Conservation (phyloP, 2,329 filamentous ascomycete species). For the Teratosphaeria pseudoeucalypti region DNA sequence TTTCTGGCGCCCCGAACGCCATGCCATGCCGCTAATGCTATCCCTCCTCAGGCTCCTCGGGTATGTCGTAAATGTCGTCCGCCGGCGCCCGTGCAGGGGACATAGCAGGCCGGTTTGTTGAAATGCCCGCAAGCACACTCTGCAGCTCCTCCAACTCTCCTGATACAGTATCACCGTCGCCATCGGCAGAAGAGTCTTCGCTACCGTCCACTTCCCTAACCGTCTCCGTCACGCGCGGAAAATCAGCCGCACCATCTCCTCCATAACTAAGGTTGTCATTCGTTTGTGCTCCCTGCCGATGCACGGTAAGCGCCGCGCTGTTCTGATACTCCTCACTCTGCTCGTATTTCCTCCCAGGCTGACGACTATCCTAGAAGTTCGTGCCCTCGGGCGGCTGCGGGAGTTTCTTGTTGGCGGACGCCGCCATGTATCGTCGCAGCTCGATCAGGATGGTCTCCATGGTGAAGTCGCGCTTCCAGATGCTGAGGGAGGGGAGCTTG, state of each 20-base stretch:
- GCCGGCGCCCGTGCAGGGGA: neutral
- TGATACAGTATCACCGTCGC: neutral
- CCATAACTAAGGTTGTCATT: neutral
- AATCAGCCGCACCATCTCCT: neutral
- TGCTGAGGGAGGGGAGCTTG: slow-evolving; percentile 72
- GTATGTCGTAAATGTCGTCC: neutral
- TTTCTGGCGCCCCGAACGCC: neutral
- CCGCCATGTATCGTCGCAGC: slow-evolving; percentile 81
- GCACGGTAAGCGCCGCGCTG: neutral
- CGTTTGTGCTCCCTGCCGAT: neutral
- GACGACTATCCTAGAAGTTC: slow-evolving; percentile 29
- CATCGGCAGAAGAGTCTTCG: neutral
- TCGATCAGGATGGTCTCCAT: slow-evolving; percentile 92
- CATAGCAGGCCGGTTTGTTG: neutral
- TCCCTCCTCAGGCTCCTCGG: neutral
- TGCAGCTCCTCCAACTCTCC: neutral
- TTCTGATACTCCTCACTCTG: neutral
- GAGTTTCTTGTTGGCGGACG: slow-evolving; percentile 84
- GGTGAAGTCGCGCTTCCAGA: slow-evolving; percentile 87
- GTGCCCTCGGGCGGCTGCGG: slow-evolving; percentile 85
- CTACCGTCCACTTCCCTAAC: neutral
- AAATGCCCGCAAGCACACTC: neutral
- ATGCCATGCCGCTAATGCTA: neutral
- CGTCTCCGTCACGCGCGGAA: neutral
- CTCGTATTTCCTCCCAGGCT: neutral